phyloP scores from a whole-genome alignment of 1,139 yeast genomes.

The Pichiaceae sp. region DNA sequence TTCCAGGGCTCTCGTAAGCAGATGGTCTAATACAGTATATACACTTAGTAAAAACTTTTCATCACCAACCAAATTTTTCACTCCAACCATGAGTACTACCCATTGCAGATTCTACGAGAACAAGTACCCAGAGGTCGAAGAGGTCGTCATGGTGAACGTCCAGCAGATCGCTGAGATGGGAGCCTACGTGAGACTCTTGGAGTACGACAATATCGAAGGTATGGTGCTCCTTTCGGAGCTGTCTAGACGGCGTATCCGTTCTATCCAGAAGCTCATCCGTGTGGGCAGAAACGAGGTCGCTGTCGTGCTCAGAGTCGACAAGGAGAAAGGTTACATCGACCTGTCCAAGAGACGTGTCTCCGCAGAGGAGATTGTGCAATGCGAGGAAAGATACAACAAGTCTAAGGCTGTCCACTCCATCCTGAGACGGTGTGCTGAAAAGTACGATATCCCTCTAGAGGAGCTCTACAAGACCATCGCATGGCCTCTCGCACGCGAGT shows the following conservation, averaged over 20 bases:
- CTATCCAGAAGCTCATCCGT: constrained; percentile 93
- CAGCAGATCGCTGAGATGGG: constrained; percentile 99
- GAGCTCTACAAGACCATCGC: constrained; percentile 81
- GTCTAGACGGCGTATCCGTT: constrained; percentile 97
- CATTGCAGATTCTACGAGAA: constrained; percentile 96
- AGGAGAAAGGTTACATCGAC: constrained; percentile 97
- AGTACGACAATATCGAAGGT: constrained; percentile 97
- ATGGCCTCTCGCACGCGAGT: constrained; percentile 95
- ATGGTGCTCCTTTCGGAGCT: constrained; percentile 94
- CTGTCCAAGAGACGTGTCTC: constrained; percentile 95
- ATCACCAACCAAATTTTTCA: neutral
- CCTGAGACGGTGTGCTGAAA: constrained; percentile 96
- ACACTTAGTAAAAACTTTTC: constrained; percentile 1
- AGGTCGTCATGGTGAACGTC: constrained; percentile 97
- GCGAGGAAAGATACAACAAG: constrained; percentile 96
- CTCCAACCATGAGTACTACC: constrained; percentile 59
- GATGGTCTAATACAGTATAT: constrained; percentile 38
- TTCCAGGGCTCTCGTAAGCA: constrained; percentile 81
- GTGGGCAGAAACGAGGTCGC: constrained; percentile 99
- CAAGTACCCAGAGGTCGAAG: constrained; percentile 98
- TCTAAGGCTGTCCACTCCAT: constrained; percentile 97
- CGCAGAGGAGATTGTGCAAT: constrained; percentile 94
- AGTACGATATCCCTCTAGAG: constrained; percentile 82
- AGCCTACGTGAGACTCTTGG: constrained; percentile 89
- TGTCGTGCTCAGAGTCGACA: constrained; percentile 97